phyloP scores from a whole-genome alignment of 2,329 filamentous ascomycete genomes.

The Alternaria arbusti region DNA sequence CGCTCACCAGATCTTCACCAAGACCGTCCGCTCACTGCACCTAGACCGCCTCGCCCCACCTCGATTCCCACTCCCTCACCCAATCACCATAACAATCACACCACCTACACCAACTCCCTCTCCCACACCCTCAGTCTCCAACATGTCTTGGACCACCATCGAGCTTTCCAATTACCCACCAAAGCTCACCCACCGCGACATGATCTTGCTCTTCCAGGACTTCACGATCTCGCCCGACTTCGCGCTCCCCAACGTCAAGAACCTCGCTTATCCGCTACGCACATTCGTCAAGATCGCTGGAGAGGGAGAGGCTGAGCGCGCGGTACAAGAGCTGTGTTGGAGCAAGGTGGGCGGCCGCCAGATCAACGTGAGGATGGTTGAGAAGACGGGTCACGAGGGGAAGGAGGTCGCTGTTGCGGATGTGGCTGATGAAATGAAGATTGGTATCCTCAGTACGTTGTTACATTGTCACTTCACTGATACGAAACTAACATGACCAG shows the following conservation, averaged over 20 bases:
- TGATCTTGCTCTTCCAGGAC: constrained; percentile 9
- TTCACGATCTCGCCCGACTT: constrained; percentile 16
- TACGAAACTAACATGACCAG: background rate
- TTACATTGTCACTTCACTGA: background rate
- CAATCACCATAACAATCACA: background rate
- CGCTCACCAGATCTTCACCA: constrained; percentile 2
- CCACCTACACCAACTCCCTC: background rate
- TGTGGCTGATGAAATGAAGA: constrained; percentile 18
- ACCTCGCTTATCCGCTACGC: constrained; percentile 17
- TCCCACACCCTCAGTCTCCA: background rate
- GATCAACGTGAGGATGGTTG: constrained; percentile 5
- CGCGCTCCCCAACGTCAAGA: constrained; percentile 1
- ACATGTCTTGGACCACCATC: constrained; percentile 5
- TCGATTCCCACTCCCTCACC: background rate
- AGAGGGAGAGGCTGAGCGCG: constrained; percentile 7
- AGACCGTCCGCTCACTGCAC: constrained; percentile 7
- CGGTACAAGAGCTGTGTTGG: constrained; percentile 10
- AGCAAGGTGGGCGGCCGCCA: constrained; percentile 1
- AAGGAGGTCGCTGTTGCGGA: constrained; percentile 8
- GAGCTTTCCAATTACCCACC: constrained; percentile 20
- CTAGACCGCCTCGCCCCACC: constrained; percentile 1
- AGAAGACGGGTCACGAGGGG: constrained; percentile 3
- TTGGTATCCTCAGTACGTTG: constrained; percentile 16
- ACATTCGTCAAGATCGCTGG: constrained; percentile 8
- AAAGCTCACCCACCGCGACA: constrained; percentile 8